These are phyloP conservation scores for Cladosporium sp. DNA, from an alignment of 2,329 filamentous ascomycete genomes.

Conservation along the genomic window DNA sequence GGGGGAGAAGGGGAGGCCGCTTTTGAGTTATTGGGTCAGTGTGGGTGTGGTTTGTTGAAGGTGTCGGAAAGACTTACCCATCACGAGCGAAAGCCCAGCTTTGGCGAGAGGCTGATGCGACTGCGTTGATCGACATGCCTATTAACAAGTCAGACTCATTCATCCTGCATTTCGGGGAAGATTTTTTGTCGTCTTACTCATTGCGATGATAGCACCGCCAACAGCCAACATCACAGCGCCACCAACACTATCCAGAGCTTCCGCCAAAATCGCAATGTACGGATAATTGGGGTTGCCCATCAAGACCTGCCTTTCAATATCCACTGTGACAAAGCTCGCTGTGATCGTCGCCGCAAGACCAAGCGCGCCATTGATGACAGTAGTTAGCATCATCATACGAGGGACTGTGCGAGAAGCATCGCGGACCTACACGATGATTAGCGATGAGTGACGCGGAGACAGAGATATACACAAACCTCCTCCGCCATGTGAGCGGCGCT, in stretches of 20 bases:
- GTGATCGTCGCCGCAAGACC: conserved; percentile 31
- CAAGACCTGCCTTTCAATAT: conserved; percentile 27
- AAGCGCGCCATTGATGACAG: conserved; percentile 23
- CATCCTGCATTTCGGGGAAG: too few species aligned
- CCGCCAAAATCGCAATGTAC: neutral
- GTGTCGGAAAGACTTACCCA: neutral
- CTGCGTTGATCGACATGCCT: conserved; percentile 29
- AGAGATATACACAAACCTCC: conserved; percentile 4
- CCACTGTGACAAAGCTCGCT: conserved; percentile 37
- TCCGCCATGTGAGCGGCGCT: conserved; percentile 23
- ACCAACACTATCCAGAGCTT: neutral
- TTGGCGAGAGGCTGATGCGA: conserved; percentile 45
- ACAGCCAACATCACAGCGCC: neutral
- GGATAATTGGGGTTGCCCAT: conserved; percentile 3
- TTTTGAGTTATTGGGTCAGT: neutral
- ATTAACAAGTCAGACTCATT: neutral
- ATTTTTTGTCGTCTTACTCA: neutral
- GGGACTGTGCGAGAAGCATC: conserved; percentile 22
- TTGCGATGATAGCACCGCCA: neutral
- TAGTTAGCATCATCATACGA: conserved; percentile 20
- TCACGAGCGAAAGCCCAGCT: conserved; percentile 48
- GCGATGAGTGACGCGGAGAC: neutral
- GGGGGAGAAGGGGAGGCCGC: conserved; percentile 41
- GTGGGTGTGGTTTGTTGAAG: neutral
- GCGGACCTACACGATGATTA: neutral